Evolutionary conservation across 139 green algal species (phyloP), one percentile per base, ranked within the genome.

Genomic region (Mesotaenium endlicherianum): DNA sequence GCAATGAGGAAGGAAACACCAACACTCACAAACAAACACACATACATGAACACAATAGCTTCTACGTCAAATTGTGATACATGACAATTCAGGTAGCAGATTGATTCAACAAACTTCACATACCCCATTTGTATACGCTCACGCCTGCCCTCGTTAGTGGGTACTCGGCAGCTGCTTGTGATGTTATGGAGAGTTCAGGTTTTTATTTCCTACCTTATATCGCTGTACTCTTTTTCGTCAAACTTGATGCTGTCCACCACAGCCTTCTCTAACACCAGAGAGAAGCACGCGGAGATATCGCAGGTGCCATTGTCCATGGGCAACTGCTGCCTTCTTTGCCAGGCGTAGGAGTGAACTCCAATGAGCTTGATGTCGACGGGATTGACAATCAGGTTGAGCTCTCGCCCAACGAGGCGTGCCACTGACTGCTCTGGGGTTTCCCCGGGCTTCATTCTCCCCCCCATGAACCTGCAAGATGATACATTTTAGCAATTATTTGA

Each of bases 211-310:
- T 3, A 76, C 75, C 67, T 41, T 57, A 45, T 41, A 4, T 82
- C 50, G 14, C 49, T 77, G 75, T 82, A 82, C 40, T 82, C 75
- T 38, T 82, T 45, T n/a, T 82, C 57, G 40, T 82, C 75, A 57
- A 82, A n/a, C 4, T 53, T 36, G n/a, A 82, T 82, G 14, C 14
- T 39, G n/a, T 20, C 26, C 20, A 31, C 57, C 30, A 80, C 57
- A 1, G 81, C 75, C 0, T 20, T 4, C 75, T 30, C 39, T 6
- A 82, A 30, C 1, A 78, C 75, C 0, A 82, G 57, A 20, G 75
- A 80, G 34, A 76, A 82, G n/a, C 81, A 57, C 0, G 20, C 57
- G 26, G 57, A 79, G 39, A 82, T 76, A 38, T 82, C 75, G n/a
- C 75, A 82, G 26, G 75, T 82, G 1, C 75, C 75, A 34, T 82